Conservation (phyloP, 495 filamentous ascomycete species). For the Poronia punctata region DNA sequence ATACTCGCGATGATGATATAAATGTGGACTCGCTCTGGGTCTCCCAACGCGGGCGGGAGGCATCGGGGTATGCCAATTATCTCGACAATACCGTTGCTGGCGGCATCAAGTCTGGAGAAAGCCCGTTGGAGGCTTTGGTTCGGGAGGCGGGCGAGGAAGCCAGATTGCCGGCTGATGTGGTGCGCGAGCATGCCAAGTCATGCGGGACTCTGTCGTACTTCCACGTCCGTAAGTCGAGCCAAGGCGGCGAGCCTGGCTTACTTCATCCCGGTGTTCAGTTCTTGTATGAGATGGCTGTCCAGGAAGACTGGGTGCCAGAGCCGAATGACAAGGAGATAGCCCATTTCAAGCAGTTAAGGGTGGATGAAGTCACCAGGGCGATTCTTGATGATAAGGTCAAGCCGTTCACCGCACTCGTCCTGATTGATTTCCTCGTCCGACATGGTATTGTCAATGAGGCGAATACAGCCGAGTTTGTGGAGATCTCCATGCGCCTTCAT, state of each 20-base stretch:
- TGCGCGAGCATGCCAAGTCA: constrained; percentile 10
- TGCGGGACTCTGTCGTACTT: constrained; percentile 28
- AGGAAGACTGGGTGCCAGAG: constrained; percentile 16
- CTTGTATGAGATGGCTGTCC: constrained; percentile 37
- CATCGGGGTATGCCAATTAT: constrained; percentile 35
- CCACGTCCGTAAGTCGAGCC: constrained; percentile 10
- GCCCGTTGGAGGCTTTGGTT: constrained; percentile 31
- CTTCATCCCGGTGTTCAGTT: constrained; percentile 35
- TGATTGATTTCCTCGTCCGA: constrained; percentile 40
- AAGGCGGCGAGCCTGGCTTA: constrained; percentile 31
- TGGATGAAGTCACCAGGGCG: constrained; percentile 31
- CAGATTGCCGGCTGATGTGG: constrained; percentile 21
- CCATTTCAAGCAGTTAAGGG: constrained; percentile 32
- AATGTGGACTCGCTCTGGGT: constrained; percentile 35
- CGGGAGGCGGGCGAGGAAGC: constrained; percentile 40
- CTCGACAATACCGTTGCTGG: constrained; percentile 43
- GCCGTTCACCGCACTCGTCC: constrained; percentile 32
- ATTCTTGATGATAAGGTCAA: constrained; percentile 35
- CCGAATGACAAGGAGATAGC: constrained; percentile 37
- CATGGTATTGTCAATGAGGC: constrained; percentile 40
- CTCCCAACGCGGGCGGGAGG: constrained; percentile 24
- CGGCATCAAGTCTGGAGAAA: constrained; percentile 25
- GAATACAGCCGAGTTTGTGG: constrained; percentile 39
- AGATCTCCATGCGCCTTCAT: constrained; percentile 42
- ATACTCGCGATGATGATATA: constrained; percentile 11